Evolutionary conservation across 1,139 yeast genomes (phyloP).

Genomic region (Sugiyamaella japonica): DNA sequence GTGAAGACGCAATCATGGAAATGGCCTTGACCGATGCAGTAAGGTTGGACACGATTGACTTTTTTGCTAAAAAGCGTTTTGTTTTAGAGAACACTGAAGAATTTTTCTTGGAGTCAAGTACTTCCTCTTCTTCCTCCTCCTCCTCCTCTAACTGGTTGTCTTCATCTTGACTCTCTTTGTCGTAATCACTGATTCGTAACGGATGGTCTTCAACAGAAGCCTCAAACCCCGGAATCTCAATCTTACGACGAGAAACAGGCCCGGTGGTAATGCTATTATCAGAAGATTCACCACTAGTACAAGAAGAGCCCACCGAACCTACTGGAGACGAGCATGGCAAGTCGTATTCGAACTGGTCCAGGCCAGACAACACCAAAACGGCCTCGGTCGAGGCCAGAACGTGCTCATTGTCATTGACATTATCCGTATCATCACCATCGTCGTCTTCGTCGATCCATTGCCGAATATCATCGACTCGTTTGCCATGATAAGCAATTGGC

Average conservation of each 20-base stretch:
- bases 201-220: constrained; percentile 22
- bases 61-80: constrained; percentile 14
- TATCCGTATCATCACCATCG: constrained; percentile 16
- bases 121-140: neutral
- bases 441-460: constrained; percentile 11
- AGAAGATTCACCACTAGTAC: neutral
- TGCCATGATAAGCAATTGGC: constrained; percentile 6
- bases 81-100: constrained; percentile 14
- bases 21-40: constrained; percentile 35
- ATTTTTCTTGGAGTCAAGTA: neutral
- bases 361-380: neutral
- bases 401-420: constrained; percentile 9
- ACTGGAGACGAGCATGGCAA: neutral
- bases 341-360: neutral
- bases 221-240: constrained; percentile 19
- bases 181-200: constrained; percentile 6
- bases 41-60: constrained; percentile 32
- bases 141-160: constrained; percentile 6
- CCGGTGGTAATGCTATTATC: constrained; percentile 3
- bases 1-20: constrained; percentile 32
- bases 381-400: constrained; percentile 4
- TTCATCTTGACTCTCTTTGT: too few species aligned
- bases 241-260: constrained; percentile 11
- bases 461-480: constrained; percentile 3
- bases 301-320: constrained; percentile 3